Conservation (phyloP, 805 yeast species). For the Hanseniaspora singularis region DNA sequence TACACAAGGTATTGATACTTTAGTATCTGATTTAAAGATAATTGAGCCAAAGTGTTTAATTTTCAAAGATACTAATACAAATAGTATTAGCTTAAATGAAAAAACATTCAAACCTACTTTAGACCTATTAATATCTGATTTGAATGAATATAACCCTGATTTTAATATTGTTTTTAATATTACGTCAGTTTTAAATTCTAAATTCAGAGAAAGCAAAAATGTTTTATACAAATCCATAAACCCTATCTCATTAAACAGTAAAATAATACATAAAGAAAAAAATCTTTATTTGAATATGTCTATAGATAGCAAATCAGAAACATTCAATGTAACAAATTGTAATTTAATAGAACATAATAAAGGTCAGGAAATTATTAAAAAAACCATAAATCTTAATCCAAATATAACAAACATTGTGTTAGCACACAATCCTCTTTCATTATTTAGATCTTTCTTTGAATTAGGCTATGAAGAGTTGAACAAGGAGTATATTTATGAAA, state of each 20-base stretch:
- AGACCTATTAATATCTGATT: not conserved
- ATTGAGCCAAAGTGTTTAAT: not conserved
- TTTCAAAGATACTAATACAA: slow-evolving; percentile 19
- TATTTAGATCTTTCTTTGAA: not conserved
- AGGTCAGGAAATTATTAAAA: slow-evolving; percentile 18
- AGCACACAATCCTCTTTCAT: slow-evolving; percentile 5
- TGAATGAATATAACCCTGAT: not conserved
- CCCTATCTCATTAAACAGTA: not conserved
- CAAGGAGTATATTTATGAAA: not conserved
- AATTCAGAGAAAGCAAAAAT: not conserved
- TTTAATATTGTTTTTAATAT: not conserved
- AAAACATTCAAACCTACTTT: not conserved
- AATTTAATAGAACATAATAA: not conserved
- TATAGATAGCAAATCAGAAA: not conserved
- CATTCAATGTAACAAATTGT: not conserved
- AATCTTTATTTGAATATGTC: not conserved
- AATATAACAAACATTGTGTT: slow-evolving; percentile 3
- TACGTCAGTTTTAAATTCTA: not conserved
- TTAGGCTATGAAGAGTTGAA: not conserved
- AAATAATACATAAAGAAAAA: not conserved
- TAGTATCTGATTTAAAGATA: slow-evolving; percentile 16
- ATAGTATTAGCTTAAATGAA: slow-evolving; percentile 23
- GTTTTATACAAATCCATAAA: not conserved
- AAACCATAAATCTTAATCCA: not conserved
- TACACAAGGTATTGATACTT: not conserved